Evolutionary conservation across 1,284 basidiomycete species (phyloP), one percentile per base, ranked within the genome.

Genomic region (Mycena citricolor): DNA sequence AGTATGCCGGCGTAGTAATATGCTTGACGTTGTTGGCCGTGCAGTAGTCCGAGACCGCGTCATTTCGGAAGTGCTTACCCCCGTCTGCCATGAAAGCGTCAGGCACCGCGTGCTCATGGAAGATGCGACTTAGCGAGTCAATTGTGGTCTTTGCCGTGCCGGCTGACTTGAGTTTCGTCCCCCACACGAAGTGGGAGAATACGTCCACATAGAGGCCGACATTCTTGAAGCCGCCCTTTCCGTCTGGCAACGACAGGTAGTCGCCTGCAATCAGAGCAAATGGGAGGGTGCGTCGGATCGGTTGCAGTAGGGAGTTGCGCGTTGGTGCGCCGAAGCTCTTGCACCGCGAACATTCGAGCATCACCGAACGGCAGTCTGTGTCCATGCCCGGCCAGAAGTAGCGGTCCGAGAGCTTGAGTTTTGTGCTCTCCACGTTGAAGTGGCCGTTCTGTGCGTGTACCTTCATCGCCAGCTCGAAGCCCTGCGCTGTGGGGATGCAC

Each of bases 61-160:
- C 37, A 42, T 65, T 66, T 20, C 65, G 54, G 49, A 73, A 73
- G 34, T 73, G 66, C 1, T 54, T 53, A 0, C 71, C 65, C 0
- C 67, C 61, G 23, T 74, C 67, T 0, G 61, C 54, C 65, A 70
- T 68, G 48, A 70, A 58, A 0, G 54, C 56, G 14, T 69, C 61
- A 0, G 61, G 49, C 2, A 61, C 22, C 0, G 47, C 32, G 35
- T 61, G 66, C 0, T 22, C 35, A 0, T 57, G 32, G 14, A 46
- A 54, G 2, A 71, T 63, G 2, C 43, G 6, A 0, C 42, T 16
- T 0, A 68, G 51, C 0, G 51, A 39, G 0, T 56, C 42, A 0
- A 51, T 50, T 14, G 63, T 61, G 1, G 61, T 60, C 22, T 56
- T 57, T 4, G 26, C 47, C 2, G 30, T 33, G 6, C 47, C 47